phyloP scores from a whole-genome alignment of 2,329 filamentous ascomycete species.

The Trichoderma gracile region DNA sequence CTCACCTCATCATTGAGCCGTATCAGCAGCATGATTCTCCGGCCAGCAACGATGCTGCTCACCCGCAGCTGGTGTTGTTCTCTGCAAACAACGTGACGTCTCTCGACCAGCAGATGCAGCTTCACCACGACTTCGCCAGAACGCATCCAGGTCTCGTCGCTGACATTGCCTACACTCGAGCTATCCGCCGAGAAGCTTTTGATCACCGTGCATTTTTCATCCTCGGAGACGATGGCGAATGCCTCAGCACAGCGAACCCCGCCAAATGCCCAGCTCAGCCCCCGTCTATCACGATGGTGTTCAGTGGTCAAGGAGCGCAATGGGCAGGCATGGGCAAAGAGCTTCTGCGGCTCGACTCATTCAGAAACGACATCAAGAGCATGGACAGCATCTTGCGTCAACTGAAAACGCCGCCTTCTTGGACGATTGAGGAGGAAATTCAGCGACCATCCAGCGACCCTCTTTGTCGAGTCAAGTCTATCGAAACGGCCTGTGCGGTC shows the following conservation, averaged over 20 bases:
- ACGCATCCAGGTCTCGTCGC: background rate
- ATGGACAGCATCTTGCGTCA: conserved; percentile 9
- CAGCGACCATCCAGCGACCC: conserved; percentile 15
- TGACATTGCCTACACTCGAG: conserved; percentile 21
- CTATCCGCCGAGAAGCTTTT: conserved; percentile 1
- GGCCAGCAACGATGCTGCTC: background rate
- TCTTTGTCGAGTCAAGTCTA: conserved; percentile 16
- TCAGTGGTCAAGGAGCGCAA: conserved; percentile 42
- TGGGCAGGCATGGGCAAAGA: conserved; percentile 39
- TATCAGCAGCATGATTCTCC: background rate
- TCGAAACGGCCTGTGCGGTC: conserved; percentile 36
- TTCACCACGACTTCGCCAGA: conserved; percentile 1
- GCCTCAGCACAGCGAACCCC: background rate
- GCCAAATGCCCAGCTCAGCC: background rate
- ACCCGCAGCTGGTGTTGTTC: conserved; percentile 16
- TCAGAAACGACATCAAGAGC: conserved; percentile 25
- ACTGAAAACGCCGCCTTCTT: conserved; percentile 3
- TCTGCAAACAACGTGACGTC: conserved; percentile 19
- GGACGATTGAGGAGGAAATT: conserved; percentile 26
- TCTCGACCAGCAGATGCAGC: conserved; percentile 14
- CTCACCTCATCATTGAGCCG: conserved; percentile 9
- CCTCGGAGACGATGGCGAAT: background rate
- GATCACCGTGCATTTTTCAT: conserved; percentile 1
- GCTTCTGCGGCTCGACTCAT: conserved; percentile 31
- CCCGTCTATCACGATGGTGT: conserved; percentile 31